phyloP scores from a whole-genome alignment of 2,329 filamentous ascomycete species.

The Penicillium occitanis region DNA sequence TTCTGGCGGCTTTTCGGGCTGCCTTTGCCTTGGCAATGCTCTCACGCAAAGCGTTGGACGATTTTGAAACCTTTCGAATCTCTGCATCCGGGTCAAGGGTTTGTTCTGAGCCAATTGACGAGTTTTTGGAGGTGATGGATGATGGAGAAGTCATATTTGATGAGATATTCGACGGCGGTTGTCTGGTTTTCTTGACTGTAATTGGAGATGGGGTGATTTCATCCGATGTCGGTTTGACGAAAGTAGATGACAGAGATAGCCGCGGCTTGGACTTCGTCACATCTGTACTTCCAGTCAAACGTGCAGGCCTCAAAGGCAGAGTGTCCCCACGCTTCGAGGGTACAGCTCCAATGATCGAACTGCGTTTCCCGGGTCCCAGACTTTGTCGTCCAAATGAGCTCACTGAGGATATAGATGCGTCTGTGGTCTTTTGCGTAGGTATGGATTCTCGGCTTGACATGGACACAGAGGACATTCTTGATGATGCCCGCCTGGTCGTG shows the following conservation, averaged over 20 bases:
- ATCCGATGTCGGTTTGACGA: slow-evolving; percentile 55
- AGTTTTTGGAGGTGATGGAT: slow-evolving; percentile 33
- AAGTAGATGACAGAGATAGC: slow-evolving; percentile 55
- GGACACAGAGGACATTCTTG: slow-evolving; percentile 31
- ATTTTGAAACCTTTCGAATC: slow-evolving; percentile 57
- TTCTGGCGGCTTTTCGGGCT: slow-evolving; percentile 60
- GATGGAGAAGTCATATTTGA: slow-evolving; percentile 33
- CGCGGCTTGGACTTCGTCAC: slow-evolving; percentile 51
- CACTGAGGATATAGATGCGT: slow-evolving; percentile 31
- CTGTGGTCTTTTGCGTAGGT: slow-evolving; percentile 9
- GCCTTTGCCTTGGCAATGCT: slow-evolving; percentile 93
- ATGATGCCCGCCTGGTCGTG: slow-evolving; percentile 36
- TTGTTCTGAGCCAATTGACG: slow-evolving; percentile 32
- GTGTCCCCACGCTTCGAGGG: slow-evolving; percentile 24
- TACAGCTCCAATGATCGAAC: slow-evolving; percentile 14
- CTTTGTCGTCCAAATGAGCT: slow-evolving; percentile 27
- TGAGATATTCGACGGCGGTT: slow-evolving; percentile 33
- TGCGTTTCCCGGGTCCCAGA: slow-evolving; percentile 21
- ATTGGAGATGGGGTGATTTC: slow-evolving; percentile 36
- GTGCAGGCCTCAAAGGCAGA: slow-evolving; percentile 24
- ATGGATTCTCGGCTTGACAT: slow-evolving; percentile 24
- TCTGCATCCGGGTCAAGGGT: slow-evolving; percentile 35
- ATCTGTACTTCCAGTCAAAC: slow-evolving; percentile 49
- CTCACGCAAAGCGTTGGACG: slow-evolving; percentile 77
- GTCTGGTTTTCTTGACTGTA: slow-evolving; percentile 42